A percentile compares a stretch with the other conserved stretches of the same genome.
Evolutionary conservation across 345 rosid genomes (phyloP).

Genomic region (Combretum micranthum): DNA sequence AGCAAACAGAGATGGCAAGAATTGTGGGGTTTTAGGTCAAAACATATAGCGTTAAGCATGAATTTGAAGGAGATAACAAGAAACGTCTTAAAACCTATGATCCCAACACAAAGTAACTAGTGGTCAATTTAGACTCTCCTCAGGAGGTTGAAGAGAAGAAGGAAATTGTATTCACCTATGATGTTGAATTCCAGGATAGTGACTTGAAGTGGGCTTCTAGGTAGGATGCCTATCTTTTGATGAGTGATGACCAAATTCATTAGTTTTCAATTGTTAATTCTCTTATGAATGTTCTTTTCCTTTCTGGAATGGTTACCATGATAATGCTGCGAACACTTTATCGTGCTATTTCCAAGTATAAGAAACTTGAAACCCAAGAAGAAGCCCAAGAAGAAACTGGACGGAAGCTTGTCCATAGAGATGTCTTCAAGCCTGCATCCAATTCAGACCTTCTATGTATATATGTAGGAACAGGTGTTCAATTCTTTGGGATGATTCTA

Average conservation of each 20-base stretch:
- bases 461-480: constrained; percentile 28
- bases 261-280: too few species aligned
- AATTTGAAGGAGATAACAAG: constrained; percentile 23
- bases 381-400: too few species aligned
- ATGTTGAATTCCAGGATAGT: constrained; percentile 32
- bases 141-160: constrained; percentile 20
- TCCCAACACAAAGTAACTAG: too few species aligned
- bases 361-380: constrained; percentile 33
- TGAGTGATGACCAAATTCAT: too few species aligned
- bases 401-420: constrained; percentile 32
- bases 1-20: constrained; percentile 24
- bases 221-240: constrained; percentile 37
- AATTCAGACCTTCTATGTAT: constrained; percentile 24
- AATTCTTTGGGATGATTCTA: constrained; percentile 28
- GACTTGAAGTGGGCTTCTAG: constrained; percentile 39
- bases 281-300: too few species aligned
- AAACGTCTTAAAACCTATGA: constrained; percentile 25
- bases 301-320: constrained; percentile 35
- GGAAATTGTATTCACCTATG: constrained; percentile 29
- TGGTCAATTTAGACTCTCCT: too few species aligned
- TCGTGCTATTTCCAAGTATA: constrained; percentile 24
- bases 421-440: constrained; percentile 28
- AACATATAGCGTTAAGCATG: constrained; percentile 33
- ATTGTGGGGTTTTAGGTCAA: constrained; percentile 34
- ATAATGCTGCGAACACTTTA: constrained; percentile 31